A percentile compares a stretch with the other conserved stretches of the same genome.
These are phyloP conservation scores for Spizellomyces sp. DNA, from an alignment of 192 early-diverging fungal species.

Conservation along the genomic window DNA sequence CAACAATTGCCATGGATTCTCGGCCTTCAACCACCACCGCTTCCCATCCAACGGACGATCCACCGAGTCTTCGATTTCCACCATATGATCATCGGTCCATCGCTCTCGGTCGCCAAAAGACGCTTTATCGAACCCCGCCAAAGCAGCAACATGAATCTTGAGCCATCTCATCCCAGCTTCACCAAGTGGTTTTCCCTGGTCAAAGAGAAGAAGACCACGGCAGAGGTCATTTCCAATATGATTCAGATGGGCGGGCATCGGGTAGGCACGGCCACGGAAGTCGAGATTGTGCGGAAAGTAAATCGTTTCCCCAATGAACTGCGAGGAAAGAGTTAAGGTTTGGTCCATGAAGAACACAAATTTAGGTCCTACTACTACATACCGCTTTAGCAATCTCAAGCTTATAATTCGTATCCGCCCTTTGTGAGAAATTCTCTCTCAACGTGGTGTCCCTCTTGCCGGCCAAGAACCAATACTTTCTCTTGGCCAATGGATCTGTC, in stretches of 20 bases:
- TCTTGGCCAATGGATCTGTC: slow-evolving; percentile 36
- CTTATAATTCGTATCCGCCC: slow-evolving; percentile 94
- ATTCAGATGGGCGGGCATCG: slow-evolving; percentile 93
- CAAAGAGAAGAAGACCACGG: slow-evolving; percentile 88
- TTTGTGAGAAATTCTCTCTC: slow-evolving; percentile 72
- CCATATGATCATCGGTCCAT: slow-evolving; percentile 74
- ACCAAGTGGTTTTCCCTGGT: slow-evolving; percentile 77
- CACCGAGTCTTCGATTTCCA: slow-evolving; percentile 61
- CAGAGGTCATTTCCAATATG: slow-evolving; percentile 97
- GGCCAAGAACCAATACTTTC: slow-evolving; percentile 37
- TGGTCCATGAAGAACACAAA: not conserved
- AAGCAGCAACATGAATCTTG: slow-evolving; percentile 92
- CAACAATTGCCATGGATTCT: slow-evolving; percentile 93
- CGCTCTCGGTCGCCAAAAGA: slow-evolving; percentile 81
- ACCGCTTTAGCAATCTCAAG: slow-evolving; percentile 91
- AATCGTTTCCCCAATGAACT: slow-evolving; percentile 86
- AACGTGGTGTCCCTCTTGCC: slow-evolving; percentile 44
- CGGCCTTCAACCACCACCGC: slow-evolving; percentile 87
- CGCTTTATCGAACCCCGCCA: slow-evolving; percentile 87
- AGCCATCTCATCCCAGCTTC: slow-evolving; percentile 84
- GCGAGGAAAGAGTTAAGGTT: not conserved
- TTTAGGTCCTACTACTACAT: slow-evolving; percentile 25
- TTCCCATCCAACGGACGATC: slow-evolving; percentile 49
- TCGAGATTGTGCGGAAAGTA: slow-evolving; percentile 98
- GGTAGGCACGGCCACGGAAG: slow-evolving; percentile 97